Conservation (phyloP, 2,329 filamentous ascomycete genomes). For the Aureobasidium mangrovei region DNA sequence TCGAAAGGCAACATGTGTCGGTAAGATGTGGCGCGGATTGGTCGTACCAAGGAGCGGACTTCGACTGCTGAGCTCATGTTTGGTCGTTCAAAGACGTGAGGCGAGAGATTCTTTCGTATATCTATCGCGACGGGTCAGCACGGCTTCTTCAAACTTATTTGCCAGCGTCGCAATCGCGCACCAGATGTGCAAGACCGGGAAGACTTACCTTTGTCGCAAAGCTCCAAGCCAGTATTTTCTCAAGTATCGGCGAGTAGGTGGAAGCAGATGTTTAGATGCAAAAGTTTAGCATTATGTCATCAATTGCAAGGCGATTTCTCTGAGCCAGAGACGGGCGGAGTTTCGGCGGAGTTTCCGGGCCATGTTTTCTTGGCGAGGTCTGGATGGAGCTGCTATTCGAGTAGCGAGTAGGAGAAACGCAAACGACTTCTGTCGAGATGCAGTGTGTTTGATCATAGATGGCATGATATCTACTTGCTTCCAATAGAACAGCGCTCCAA, state of each 20-base stretch:
- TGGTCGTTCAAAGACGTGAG: not conserved
- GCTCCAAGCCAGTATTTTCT: not conserved
- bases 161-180: not conserved
- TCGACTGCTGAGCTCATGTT: slow-evolving; percentile 15
- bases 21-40: no score
- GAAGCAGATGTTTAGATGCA: not conserved
- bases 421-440: not conserved
- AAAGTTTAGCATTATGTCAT: slow-evolving; percentile 8
- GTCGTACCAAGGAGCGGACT: slow-evolving; percentile 19
- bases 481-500: no score
- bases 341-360: not conserved
- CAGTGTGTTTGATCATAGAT: no score
- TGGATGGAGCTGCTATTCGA: not conserved
- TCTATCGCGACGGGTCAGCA: not conserved
- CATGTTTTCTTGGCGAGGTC: slow-evolving; percentile 1
- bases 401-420: not conserved
- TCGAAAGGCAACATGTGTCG: not conserved
- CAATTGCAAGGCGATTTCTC: not conserved
- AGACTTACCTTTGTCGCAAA: not conserved
- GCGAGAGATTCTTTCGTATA: not conserved
- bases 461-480: no score
- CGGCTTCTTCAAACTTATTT: not conserved
- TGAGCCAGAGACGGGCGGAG: not conserved
- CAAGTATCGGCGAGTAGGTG: not conserved
- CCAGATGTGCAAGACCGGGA: not conserved